Evolutionary conservation across 2,329 filamentous ascomycete species (phyloP).

Genomic region (Allantophomopsis lycopodina): DNA sequence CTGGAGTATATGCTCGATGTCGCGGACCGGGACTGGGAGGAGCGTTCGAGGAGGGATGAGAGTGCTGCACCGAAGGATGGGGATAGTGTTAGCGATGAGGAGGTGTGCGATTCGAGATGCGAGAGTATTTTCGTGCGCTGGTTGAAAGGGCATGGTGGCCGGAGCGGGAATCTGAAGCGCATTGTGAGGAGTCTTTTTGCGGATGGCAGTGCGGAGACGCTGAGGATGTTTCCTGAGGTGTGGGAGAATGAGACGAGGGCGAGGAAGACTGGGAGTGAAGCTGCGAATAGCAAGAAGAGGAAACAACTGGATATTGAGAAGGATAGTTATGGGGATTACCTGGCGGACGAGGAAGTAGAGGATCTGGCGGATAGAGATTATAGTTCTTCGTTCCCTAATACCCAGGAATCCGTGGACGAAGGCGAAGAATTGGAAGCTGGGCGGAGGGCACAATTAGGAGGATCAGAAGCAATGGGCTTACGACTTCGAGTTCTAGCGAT

Average conservation of each 20-base stretch:
- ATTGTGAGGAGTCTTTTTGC: constrained; percentile 56
- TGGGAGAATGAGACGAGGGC: constrained; percentile 51
- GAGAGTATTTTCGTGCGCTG: too few species aligned
- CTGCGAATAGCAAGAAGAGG: constrained; percentile 35
- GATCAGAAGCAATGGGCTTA: constrained; percentile 13
- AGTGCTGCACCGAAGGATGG: too few species aligned
- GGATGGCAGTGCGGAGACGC: constrained; percentile 39
- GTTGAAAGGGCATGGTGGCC: too few species aligned
- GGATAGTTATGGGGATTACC: constrained; percentile 44
- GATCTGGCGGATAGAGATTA: constrained; percentile 30
- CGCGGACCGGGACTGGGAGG: constrained; percentile 56
- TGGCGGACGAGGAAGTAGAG: constrained; percentile 23
- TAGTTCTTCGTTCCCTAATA: constrained; percentile 24
- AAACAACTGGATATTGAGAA: constrained; percentile 40
- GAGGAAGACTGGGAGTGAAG: constrained; percentile 23
- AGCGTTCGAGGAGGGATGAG: constrained; percentile 35
- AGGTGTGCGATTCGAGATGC: too few species aligned
- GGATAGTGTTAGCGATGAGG: too few species aligned
- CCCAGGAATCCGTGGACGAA: constrained; percentile 20
- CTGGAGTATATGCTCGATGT: constrained; percentile 67
- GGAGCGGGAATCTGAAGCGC: constrained; percentile 18
- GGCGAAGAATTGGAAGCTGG: too few species aligned
- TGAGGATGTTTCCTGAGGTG: constrained; percentile 47
- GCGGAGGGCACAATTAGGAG: constrained; percentile 10
- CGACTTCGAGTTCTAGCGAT: constrained; percentile 15